Conservation (phyloP, 495 filamentous ascomycete genomes). For the Daldinia loculata region DNA sequence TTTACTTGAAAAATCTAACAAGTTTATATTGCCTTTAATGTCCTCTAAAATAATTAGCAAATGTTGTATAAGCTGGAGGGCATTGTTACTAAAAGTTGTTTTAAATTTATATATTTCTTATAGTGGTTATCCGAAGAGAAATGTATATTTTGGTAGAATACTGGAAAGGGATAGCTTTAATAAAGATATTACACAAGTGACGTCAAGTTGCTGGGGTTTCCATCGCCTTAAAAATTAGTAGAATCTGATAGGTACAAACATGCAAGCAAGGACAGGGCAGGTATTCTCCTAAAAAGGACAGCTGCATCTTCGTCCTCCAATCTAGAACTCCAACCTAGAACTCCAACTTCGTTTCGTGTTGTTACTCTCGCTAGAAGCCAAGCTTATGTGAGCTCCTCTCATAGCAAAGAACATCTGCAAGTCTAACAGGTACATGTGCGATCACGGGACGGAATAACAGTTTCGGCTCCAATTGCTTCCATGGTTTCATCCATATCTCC, state of each 20-base stretch:
- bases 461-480: conserved; percentile 16
- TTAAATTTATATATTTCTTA: background rate
- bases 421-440: background rate
- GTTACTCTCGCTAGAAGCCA: conserved; percentile 15
- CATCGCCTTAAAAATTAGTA: conserved; percentile 25
- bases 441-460: conserved; percentile 1
- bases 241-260: conserved; percentile 28
- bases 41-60: background rate
- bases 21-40: background rate
- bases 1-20: background rate
- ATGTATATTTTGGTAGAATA: background rate
- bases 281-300: conserved; percentile 17
- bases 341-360: conserved; percentile 1
- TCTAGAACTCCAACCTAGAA: conserved; percentile 19
- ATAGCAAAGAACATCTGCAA: conserved; percentile 6
- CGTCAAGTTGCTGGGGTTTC: conserved; percentile 25
- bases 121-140: background rate
- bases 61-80: background rate
- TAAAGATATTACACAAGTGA: conserved; percentile 22
- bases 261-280: conserved; percentile 10
- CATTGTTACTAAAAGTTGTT: background rate
- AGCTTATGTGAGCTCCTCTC: conserved; percentile 3
- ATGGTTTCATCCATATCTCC: background rate
- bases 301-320: conserved; percentile 27
- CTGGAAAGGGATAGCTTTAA: background rate